A percentile compares a stretch with the other conserved stretches of the same genome.
phyloP scores from a whole-genome alignment of 495 filamentous ascomycete genomes.

The Tuber umbilicatum region DNA sequence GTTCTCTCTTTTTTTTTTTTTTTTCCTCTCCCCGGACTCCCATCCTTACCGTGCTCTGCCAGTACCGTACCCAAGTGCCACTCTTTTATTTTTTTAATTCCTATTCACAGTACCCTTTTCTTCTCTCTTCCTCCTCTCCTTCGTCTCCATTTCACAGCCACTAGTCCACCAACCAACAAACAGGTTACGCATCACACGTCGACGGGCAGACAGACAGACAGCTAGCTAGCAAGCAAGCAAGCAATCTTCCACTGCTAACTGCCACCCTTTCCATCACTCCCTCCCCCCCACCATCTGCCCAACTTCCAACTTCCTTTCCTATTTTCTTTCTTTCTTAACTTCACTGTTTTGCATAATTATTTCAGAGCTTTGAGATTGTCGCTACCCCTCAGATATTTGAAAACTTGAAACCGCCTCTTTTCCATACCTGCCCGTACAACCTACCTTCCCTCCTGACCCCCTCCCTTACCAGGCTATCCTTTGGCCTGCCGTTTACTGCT shows the following conservation, averaged over 20 bases:
- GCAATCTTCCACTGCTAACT: background rate
- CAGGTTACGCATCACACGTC: background rate
- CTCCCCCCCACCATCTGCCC: background rate
- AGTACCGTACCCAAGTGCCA: background rate
- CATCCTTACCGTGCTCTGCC: background rate
- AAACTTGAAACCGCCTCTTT: background rate
- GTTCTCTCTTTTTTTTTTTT: conserved; percentile 11
- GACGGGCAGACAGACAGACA: background rate
- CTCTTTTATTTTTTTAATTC: background rate
- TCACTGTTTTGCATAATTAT: background rate
- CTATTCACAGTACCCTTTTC: background rate
- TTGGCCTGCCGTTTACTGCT: background rate
- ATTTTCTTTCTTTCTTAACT: background rate
- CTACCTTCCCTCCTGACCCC: conserved; percentile 8
- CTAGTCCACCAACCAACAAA: background rate
- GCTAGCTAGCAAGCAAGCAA: background rate
- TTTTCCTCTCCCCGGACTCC: conserved; percentile 6
- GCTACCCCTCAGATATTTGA: background rate
- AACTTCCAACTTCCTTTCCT: background rate
- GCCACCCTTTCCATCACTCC: background rate
- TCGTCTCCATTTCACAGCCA: background rate
- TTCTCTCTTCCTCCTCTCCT: background rate
- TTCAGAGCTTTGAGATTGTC: background rate
- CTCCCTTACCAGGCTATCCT: conserved; percentile 11
- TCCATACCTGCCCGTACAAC: background rate